Conservation (phyloP, 306 rosid species). For the Vicia sativa region DNA sequence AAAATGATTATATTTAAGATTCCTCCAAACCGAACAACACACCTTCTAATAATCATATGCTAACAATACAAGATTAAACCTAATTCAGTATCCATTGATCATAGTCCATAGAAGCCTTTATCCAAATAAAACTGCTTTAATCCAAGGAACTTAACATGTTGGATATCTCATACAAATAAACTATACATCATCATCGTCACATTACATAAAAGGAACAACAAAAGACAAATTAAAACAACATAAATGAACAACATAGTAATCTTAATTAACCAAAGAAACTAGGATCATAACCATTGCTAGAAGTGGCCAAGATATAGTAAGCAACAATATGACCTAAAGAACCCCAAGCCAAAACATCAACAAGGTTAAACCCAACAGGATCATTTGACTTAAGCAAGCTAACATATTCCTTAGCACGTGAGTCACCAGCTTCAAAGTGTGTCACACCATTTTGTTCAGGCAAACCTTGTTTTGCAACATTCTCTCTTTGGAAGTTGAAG, state of each 20-base stretch:
- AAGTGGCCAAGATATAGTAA: conserved; percentile 89
- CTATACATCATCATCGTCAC: conserved; percentile 37
- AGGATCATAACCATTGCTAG: conserved; percentile 96
- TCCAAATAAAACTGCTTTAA: not conserved
- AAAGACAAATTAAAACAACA: not conserved
- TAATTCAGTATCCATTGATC: too few relatives aligned
- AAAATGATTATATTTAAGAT: too few relatives aligned
- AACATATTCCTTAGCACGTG: conserved; percentile 86
- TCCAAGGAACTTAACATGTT: conserved; percentile 7
- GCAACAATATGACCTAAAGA: conserved; percentile 89
- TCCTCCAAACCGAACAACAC: too few relatives aligned
- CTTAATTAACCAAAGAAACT: conserved; percentile 65
- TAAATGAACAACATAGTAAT: not conserved
- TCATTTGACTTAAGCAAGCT: conserved; percentile 94
- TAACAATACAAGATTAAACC: too few relatives aligned
- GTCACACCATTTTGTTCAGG: conserved; percentile 93
- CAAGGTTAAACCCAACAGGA: conserved; percentile 94
- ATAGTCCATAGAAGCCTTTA: too few relatives aligned
- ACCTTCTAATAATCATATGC: too few relatives aligned
- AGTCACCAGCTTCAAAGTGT: conserved; percentile 93
- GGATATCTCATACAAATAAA: conserved; percentile 30
- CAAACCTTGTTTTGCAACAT: conserved; percentile 87
- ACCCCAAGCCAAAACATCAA: conserved; percentile 98
- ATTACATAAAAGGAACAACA: conserved; percentile 13
- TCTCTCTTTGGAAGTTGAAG: conserved; percentile 98